A percentile compares a stretch with the other conserved stretches of the same genome.
These are phyloP conservation scores for Venustampulla echinocandica DNA, from an alignment of 495 filamentous ascomycete genomes.

Conservation along the genomic window DNA sequence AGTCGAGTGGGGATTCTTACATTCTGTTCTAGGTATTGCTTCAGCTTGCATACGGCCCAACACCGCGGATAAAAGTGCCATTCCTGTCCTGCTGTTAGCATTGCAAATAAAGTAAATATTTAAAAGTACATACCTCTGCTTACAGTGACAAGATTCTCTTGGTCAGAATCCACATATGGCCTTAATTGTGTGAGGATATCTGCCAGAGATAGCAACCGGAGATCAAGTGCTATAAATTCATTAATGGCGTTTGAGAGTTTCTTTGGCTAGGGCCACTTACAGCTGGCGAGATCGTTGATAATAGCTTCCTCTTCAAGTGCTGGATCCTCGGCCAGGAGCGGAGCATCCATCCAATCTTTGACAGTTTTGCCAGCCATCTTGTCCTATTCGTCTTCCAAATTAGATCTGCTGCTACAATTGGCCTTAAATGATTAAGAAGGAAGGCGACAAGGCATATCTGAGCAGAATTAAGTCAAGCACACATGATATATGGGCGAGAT, in stretches of 20 bases:
- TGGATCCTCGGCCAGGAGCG: background rate
- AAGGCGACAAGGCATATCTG: too few species aligned
- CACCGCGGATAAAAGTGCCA: background rate
- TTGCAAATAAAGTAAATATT: background rate
- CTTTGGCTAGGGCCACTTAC: too few species aligned
- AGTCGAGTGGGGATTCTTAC: conserved; percentile 1
- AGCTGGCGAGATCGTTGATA: conserved; percentile 4
- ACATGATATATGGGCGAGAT: too few species aligned
- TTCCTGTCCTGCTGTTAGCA: background rate
- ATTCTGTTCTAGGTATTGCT: background rate
- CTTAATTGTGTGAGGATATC: background rate
- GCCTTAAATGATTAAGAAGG: too few species aligned
- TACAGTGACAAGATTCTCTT: background rate
- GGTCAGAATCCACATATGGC: background rate
- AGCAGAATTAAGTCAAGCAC: too few species aligned
- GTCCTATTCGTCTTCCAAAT: too few species aligned
- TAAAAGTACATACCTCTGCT: conserved; percentile 4
- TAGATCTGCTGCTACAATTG: too few species aligned
- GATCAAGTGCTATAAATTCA: conserved; percentile 7
- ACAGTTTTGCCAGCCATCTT: conserved; percentile 7
- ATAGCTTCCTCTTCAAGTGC: background rate
- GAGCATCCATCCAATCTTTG: conserved; percentile 14
- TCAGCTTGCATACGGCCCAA: background rate
- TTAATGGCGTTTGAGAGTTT: background rate
- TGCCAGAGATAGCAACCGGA: background rate